Conservation (phyloP, 2,329 filamentous ascomycete species). For the Apiospora rasikravindrae region DNA sequence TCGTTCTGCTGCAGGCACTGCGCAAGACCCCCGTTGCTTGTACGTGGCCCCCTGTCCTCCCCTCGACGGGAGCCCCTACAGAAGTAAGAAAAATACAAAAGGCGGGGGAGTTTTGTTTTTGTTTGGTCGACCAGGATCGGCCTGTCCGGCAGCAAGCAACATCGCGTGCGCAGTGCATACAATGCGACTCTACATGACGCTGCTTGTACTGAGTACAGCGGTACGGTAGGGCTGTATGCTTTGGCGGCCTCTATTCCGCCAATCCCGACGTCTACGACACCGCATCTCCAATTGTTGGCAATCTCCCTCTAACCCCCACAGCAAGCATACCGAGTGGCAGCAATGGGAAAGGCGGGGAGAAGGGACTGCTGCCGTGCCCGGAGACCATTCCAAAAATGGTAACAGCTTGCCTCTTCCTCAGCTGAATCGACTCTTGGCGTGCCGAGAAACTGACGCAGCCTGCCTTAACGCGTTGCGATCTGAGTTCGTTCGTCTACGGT, state of each 20-base stretch:
- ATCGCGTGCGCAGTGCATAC: conserved; percentile 15
- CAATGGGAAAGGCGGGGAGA: not conserved
- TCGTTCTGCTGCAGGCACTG: conserved; percentile 1
- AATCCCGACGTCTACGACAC: not conserved
- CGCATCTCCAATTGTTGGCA: not conserved
- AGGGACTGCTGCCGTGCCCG: not conserved
- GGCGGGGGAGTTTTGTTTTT: not conserved
- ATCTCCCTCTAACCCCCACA: not conserved
- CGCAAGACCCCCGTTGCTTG: not conserved
- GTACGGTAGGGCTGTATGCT: not conserved
- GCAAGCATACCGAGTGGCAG: not conserved
- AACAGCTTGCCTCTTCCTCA: not conserved
- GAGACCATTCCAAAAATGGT: not conserved
- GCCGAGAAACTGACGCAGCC: not conserved
- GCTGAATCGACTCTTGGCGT: not conserved
- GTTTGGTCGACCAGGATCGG: not conserved
- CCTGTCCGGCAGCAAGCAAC: not conserved
- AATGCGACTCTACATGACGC: not conserved
- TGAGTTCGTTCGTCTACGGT: not conserved
- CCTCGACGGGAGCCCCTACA: too few species aligned
- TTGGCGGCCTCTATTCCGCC: conserved; percentile 2
- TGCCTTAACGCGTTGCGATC: not conserved
- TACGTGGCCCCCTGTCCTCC: not conserved
- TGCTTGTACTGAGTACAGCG: not conserved
- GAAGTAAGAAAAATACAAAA: not conserved